A percentile compares a stretch with the other conserved stretches of the same genome.
Conservation (phyloP, 352 stramenopile genomes). For the Plasmopara viticola region DNA sequence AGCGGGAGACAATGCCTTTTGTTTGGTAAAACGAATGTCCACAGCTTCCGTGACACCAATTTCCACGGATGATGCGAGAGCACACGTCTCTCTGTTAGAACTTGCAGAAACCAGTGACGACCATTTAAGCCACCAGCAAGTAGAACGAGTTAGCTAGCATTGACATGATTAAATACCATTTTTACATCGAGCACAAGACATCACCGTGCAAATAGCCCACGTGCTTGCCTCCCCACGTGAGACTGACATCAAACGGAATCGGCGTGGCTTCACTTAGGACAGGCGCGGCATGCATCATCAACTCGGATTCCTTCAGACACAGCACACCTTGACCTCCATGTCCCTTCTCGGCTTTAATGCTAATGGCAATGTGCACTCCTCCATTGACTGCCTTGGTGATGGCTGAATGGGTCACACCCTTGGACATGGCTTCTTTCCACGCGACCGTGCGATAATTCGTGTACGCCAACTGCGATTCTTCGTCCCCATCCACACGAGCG, state of each 20-base stretch:
- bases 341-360: slow-evolving; percentile 51
- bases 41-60: neutral
- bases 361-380: slow-evolving; percentile 61
- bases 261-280: slow-evolving; percentile 37
- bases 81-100: slow-evolving; percentile 47
- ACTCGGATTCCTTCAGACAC: slow-evolving; percentile 54
- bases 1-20: slow-evolving; percentile 15
- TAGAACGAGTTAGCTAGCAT: slow-evolving; percentile 5
- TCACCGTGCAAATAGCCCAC: slow-evolving; percentile 49
- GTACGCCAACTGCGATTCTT: slow-evolving; percentile 63
- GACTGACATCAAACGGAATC: slow-evolving; percentile 59
- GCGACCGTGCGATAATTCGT: slow-evolving; percentile 59
- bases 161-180: slow-evolving; percentile 18
- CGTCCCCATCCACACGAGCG: slow-evolving; percentile 45
- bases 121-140: slow-evolving; percentile 1
- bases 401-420: slow-evolving; percentile 58
- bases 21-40: slow-evolving; percentile 2
- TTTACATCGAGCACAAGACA: slow-evolving; percentile 41
- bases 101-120: slow-evolving; percentile 22
- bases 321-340: slow-evolving; percentile 60
- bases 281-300: slow-evolving; percentile 36
- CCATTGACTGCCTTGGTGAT: slow-evolving; percentile 69
- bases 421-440: slow-evolving; percentile 48
- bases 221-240: slow-evolving; percentile 71
- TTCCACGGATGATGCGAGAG: slow-evolving; percentile 7